Evolutionary conservation across 1,139 yeast species (phyloP).

Genomic region (Kodamaea fungicola): DNA sequence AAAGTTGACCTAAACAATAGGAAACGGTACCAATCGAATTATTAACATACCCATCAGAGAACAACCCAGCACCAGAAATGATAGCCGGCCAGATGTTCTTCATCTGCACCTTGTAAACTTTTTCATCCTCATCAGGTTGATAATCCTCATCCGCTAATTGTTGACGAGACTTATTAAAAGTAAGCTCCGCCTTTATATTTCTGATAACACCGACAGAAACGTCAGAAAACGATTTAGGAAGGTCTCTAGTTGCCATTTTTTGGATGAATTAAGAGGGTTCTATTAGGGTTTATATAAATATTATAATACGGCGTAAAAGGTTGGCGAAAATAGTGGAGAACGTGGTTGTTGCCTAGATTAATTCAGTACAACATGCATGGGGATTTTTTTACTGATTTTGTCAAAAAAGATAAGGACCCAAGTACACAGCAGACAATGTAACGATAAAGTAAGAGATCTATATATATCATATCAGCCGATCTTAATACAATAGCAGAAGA

Average conservation of each 20-base stretch:
- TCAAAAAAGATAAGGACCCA: no score
- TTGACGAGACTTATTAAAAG: constrained; percentile 28
- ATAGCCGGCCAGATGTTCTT: constrained; percentile 63
- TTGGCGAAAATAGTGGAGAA: no score
- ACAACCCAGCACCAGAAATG: constrained; percentile 87
- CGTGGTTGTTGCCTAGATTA: no score
- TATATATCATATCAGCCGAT: no score
- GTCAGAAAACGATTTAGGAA: constrained; percentile 44
- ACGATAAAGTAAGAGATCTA: no score
- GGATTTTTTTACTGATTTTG: no score
- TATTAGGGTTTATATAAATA: no score
- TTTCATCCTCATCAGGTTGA: constrained; percentile 20
- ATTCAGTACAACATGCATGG: no score
- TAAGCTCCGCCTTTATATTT: constrained; percentile 33
- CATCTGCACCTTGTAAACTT: constrained; percentile 13
- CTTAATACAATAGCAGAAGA: no score
- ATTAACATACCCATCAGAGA: constrained; percentile 88
- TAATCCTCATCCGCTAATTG: constrained; percentile 14
- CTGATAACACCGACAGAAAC: constrained; percentile 38
- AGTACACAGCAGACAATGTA: no score
- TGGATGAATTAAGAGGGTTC: no score
- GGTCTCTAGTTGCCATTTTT: constrained; percentile 47
- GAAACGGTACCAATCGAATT: constrained; percentile 76
- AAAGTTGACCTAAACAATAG: constrained; percentile 61
- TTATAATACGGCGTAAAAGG: no score